Evolutionary conservation across 768 basidiomycete genomes (phyloP).

Genomic region (Suillus luteus): DNA sequence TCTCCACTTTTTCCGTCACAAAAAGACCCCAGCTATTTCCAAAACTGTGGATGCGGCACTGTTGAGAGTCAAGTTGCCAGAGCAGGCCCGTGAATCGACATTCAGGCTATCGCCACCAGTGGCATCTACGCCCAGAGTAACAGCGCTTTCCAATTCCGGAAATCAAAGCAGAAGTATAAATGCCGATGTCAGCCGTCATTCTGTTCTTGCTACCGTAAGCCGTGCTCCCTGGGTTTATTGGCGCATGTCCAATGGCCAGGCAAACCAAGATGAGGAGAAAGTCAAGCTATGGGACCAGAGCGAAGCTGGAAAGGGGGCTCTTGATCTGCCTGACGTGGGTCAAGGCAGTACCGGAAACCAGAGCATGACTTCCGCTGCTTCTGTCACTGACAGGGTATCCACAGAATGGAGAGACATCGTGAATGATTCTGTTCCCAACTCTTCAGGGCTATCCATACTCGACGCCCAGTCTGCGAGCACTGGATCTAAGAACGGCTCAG

Average conservation of each 20-base stretch:
- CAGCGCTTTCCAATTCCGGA: constrained; percentile 15
- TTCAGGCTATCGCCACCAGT: constrained; percentile 26
- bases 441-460: constrained; percentile 10
- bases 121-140: constrained; percentile 30
- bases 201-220: constrained; percentile 25
- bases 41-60: constrained; percentile 4
- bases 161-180: constrained; percentile 13
- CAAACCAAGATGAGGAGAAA: constrained; percentile 28
- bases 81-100: constrained; percentile 28
- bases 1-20: constrained; percentile 37
- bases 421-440: constrained; percentile 13
- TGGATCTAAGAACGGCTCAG: constrained; percentile 14
- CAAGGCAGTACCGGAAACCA: constrained; percentile 3
- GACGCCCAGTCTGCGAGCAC: constrained; percentile 15
- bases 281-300: constrained; percentile 34
- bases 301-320: constrained; percentile 33
- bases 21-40: constrained; percentile 18
- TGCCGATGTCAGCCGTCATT: constrained; percentile 19
- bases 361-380: not conserved
- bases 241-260: constrained; percentile 29
- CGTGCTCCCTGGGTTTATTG: constrained; percentile 42
- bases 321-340: constrained; percentile 13
- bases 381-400: constrained; percentile 12
- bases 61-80: constrained; percentile 22
- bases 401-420: constrained; percentile 14